A percentile compares a stretch with the other conserved stretches of the same genome.
Conservation (phyloP, 768 basidiomycete genomes). For the Galerina sulciceps region DNA sequence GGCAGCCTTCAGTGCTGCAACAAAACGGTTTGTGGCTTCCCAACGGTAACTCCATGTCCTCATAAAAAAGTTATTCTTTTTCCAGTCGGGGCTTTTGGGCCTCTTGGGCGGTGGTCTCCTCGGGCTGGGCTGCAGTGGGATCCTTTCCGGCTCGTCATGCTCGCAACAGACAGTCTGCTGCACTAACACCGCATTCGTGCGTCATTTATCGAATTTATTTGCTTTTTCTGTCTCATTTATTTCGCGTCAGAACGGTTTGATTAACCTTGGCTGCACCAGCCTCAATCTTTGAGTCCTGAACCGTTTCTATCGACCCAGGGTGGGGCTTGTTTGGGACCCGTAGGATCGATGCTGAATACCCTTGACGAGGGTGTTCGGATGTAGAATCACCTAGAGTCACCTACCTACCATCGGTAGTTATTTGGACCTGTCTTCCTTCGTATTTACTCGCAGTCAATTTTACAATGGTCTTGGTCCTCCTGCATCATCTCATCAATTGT, state of each 20-base stretch:
- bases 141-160: constrained; percentile 25
- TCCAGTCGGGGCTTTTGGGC: not conserved
- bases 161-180: constrained; percentile 35
- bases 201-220: not conserved
- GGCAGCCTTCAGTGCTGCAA: constrained; percentile 30
- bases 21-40: not conserved
- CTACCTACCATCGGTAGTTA: too few species aligned
- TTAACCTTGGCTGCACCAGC: constrained; percentile 8
- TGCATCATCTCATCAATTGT: too few species aligned
- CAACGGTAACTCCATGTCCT: not conserved
- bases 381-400: too few species aligned
- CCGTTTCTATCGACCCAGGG: too few species aligned
- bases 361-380: too few species aligned
- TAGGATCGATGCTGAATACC: too few species aligned
- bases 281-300: constrained; percentile 1
- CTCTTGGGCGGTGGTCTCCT: not conserved
- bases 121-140: constrained; percentile 22
- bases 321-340: too few species aligned
- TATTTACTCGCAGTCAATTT: too few species aligned
- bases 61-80: not conserved
- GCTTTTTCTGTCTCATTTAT: not conserved
- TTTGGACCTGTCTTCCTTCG: too few species aligned
- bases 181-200: constrained; percentile 26
- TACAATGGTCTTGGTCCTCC: too few species aligned
- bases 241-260: not conserved